phyloP scores from a whole-genome alignment of 1,284 basidiomycete species.

The Irpex sp. region DNA sequence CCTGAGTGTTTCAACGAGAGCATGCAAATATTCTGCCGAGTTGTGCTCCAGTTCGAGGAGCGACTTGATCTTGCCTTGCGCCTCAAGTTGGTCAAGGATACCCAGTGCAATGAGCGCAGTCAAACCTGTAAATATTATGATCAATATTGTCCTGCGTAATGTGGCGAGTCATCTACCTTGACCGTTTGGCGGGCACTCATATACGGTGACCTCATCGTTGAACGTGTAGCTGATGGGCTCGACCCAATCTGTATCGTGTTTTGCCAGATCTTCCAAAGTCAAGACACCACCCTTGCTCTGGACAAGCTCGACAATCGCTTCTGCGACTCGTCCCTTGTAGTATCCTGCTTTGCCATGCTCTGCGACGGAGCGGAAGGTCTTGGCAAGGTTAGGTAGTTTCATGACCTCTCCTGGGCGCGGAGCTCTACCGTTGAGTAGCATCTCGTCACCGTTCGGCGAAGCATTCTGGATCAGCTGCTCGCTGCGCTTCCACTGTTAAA shows the following conservation, averaged over 20 bases:
- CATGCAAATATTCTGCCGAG: conserved; percentile 82
- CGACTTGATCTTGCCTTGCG: conserved; percentile 62
- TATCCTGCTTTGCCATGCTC: conserved; percentile 85
- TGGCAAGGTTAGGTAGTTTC: conserved; percentile 73
- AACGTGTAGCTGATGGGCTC: conserved; percentile 91
- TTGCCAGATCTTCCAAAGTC: conserved; percentile 82
- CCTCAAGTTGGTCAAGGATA: conserved; percentile 83
- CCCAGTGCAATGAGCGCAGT: conserved; percentile 90
- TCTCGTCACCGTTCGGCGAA: conserved; percentile 77
- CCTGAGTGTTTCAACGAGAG: conserved; percentile 80
- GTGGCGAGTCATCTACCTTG: conserved; percentile 53
- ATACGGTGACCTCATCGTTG: conserved; percentile 72
- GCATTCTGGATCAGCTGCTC: conserved; percentile 77
- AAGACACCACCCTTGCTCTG: conserved; percentile 84
- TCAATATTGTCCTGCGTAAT: neutral
- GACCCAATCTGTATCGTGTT: conserved; percentile 74
- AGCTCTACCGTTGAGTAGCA: conserved; percentile 79
- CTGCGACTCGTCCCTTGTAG: conserved; percentile 85
- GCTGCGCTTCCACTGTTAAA: conserved; percentile 62
- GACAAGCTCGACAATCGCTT: conserved; percentile 85
- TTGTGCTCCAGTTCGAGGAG: conserved; percentile 83
- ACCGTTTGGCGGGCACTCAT: conserved; percentile 93
- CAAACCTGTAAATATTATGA: conserved; percentile 41
- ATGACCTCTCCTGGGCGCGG: conserved; percentile 77
- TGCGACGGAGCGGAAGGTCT: conserved; percentile 78